phyloP scores from a whole-genome alignment of 306 rosid genomes.

The Luffa acutangula region DNA sequence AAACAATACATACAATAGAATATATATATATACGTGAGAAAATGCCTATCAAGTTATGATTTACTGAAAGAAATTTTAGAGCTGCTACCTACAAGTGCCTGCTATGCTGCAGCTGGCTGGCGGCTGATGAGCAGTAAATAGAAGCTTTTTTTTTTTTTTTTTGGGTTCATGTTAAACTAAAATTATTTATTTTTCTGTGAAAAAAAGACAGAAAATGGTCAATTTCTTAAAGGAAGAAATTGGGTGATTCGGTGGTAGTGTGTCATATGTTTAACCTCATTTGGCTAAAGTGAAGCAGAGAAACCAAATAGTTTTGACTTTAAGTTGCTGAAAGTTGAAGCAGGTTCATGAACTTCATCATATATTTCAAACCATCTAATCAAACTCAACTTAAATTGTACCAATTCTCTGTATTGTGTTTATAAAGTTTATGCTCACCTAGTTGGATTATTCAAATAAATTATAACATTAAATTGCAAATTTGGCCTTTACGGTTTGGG shows the following conservation, averaged over 20 bases:
- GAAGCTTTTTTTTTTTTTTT: neutral
- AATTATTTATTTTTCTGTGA: neutral
- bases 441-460: neutral
- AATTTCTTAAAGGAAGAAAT: neutral
- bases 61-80: neutral
- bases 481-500: no score
- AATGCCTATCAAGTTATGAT: no score
- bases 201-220: neutral
- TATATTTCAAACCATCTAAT: neutral
- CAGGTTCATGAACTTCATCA: neutral
- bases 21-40: neutral
- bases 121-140: neutral
- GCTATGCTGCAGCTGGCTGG: neutral
- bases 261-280: conserved; percentile 4
- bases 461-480: neutral
- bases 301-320: neutral
- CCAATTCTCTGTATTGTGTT: neutral
- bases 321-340: neutral
- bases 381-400: neutral
- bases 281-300: neutral
- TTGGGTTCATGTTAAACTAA: neutral
- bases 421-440: neutral
- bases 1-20: no score
- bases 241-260: neutral
- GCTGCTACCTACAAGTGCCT: neutral